These are phyloP conservation scores for Artemisia argyi DNA, from an alignment of 129 eudicot species.

Conservation along the genomic window DNA sequence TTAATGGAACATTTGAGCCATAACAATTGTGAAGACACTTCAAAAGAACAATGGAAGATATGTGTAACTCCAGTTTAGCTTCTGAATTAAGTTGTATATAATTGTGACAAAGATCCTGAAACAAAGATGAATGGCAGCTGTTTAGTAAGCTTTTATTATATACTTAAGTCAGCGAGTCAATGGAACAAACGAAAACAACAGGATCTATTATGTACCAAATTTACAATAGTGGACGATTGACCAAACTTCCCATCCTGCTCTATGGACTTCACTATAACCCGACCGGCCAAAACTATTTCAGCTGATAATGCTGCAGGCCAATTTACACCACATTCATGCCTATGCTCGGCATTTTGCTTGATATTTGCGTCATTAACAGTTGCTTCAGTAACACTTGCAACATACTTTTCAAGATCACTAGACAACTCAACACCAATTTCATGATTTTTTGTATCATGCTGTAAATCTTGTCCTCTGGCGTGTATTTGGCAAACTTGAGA, in stretches of 20 bases:
- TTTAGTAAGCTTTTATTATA: slow-evolving; percentile 10
- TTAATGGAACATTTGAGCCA: slow-evolving; percentile 42
- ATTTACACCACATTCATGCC: slow-evolving; percentile 87
- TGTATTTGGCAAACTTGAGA: slow-evolving; percentile 60
- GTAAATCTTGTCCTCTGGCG: slow-evolving; percentile 51
- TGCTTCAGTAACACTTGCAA: slow-evolving; percentile 44
- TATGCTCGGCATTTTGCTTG: slow-evolving; percentile 56
- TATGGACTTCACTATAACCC: slow-evolving; percentile 54
- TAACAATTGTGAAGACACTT: slow-evolving; percentile 53
- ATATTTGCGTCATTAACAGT: slow-evolving; percentile 14
- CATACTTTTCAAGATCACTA: slow-evolving; percentile 54
- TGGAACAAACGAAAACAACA: slow-evolving; percentile 17
- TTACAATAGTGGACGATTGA: slow-evolving; percentile 32
- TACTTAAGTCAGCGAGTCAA: neutral
- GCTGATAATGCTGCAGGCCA: slow-evolving; percentile 91
- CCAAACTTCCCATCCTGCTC: slow-evolving; percentile 37
- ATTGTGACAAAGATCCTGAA: slow-evolving; percentile 80
- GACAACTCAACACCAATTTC: slow-evolving; percentile 42
- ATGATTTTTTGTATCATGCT: slow-evolving; percentile 21
- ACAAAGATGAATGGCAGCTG: slow-evolving; percentile 20
- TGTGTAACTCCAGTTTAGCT: slow-evolving; percentile 66
- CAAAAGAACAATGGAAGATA: slow-evolving; percentile 64
- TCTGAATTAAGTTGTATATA: slow-evolving; percentile 58
- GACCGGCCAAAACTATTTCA: slow-evolving; percentile 80
- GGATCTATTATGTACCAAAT: slow-evolving; percentile 47